Base-by-base conservation (phyloP, 352 stramenopile genomes). In the Phytophthora cajani region DNA sequence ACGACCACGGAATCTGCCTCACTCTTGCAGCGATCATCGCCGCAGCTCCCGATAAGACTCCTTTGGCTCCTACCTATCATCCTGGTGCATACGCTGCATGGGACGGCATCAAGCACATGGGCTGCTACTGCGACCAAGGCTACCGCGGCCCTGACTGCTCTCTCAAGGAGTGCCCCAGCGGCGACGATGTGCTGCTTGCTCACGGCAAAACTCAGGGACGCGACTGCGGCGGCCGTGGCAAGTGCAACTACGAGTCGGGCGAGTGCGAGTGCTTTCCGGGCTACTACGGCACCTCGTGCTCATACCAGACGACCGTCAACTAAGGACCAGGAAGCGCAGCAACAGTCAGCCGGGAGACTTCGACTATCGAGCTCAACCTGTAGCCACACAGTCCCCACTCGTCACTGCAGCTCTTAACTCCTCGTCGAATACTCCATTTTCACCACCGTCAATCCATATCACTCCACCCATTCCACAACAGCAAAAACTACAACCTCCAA, bases 71-170 rank as follows among this genome's bases (percentile, higher is more conserved):
- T 32, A 32, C 3, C 27, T 32, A 32, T 7, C 27, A 32, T 7
- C 27, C 27, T 32, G 6, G 6, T 5, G 3, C 3, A 8, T 32
- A 7, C 27, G 33, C 16, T 0, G 91, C 95, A 10, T 99, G 95
- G 92, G 97, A 99, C 71, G 84, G 78, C 21, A 74, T 84, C 46
- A 98, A 98, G 81, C 88, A 98, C 60, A 94, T 98, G 69, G 97
- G 95, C 56, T 99, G 97, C 84, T 92, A 90, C 74, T 99, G 96
- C 67, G 96, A 99, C 73, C 71, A 93, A 36, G 97, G 97, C 42
- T 98, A 93, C 77, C 90, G 95, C 70, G 97, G 97, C 3, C 92
- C 97, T 0, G 97, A 99, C 80, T 99, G 97, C 77, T 98, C 90
- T 52, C 80, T 98, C 42, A 97, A 98, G 74, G 94, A 99, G 71